Conservation (phyloP, 2,329 filamentous ascomycete species). For the Aspergillus vadensis region DNA sequence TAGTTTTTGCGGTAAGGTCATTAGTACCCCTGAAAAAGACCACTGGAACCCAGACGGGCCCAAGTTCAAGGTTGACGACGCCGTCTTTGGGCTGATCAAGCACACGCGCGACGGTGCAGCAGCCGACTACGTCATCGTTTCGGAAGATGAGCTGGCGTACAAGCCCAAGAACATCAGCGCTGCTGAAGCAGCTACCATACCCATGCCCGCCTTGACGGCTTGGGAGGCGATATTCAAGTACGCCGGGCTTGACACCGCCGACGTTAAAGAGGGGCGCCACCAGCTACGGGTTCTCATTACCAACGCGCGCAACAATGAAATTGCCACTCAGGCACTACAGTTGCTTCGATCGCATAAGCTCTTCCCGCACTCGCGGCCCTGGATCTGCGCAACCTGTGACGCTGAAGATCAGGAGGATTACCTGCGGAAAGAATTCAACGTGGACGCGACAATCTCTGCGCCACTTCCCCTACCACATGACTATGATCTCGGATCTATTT, state of each 20-base stretch:
- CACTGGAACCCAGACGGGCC: constrained; percentile 35
- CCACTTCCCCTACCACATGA: constrained; percentile 28
- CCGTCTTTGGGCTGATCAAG: constrained; percentile 43
- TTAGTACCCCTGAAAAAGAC: constrained; percentile 36
- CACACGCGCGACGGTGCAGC: constrained; percentile 44
- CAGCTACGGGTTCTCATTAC: constrained; percentile 41
- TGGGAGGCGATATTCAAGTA: constrained; percentile 47
- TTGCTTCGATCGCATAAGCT: constrained; percentile 39
- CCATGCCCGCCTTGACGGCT: constrained; percentile 42
- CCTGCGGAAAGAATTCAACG: constrained; percentile 31
- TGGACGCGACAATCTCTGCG: constrained; percentile 39
- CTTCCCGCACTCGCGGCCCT: constrained; percentile 34
- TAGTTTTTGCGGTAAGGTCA: constrained; percentile 44
- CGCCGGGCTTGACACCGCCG: constrained; percentile 34
- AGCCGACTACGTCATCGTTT: constrained; percentile 43
- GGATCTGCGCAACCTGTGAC: constrained; percentile 42
- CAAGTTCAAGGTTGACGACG: constrained; percentile 44
- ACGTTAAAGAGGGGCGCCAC: constrained; percentile 14
- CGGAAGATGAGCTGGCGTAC: constrained; percentile 41
- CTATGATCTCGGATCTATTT: constrained; percentile 35
- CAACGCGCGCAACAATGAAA: constrained; percentile 39
- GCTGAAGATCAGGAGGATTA: constrained; percentile 28
- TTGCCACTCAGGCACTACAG: constrained; percentile 42
- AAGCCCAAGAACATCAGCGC: constrained; percentile 42
- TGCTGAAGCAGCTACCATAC: constrained; percentile 40